Conservation (phyloP, 495 filamentous ascomycete genomes). For the Neurospora sp. region DNA sequence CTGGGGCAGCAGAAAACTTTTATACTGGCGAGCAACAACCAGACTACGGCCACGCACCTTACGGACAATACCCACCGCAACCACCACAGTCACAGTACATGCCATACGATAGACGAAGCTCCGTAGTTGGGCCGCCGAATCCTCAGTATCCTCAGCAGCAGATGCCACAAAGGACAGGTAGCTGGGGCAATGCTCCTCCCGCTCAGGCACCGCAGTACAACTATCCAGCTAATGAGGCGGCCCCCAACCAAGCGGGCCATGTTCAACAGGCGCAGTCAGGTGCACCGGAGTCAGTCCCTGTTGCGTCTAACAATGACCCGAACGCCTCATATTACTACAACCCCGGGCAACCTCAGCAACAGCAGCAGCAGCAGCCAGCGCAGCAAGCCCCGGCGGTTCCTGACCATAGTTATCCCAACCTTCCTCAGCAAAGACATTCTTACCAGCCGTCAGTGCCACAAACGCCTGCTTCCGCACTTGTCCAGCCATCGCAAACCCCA, state of each 20-base stretch:
- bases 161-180: slow-evolving; percentile 32
- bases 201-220: slow-evolving; percentile 22
- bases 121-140: slow-evolving; percentile 20
- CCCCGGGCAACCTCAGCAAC: slow-evolving; percentile 19
- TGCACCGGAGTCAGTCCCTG: slow-evolving; percentile 13
- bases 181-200: slow-evolving; percentile 31
- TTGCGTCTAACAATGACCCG: slow-evolving; percentile 29
- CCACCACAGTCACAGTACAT: slow-evolving; percentile 26
- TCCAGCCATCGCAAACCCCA: slow-evolving; percentile 31
- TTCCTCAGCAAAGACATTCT: slow-evolving; percentile 29
- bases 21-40: slow-evolving; percentile 58
- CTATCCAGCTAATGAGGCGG: slow-evolving; percentile 21
- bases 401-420: slow-evolving; percentile 32
- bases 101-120: slow-evolving; percentile 30
- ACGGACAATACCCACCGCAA: slow-evolving; percentile 25
- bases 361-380: slow-evolving; percentile 19
- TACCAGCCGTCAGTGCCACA: slow-evolving; percentile 33
- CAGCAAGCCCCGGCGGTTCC: slow-evolving; percentile 24
- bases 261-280: slow-evolving; percentile 23
- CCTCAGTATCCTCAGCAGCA: slow-evolving; percentile 40
- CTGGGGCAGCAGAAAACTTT: slow-evolving; percentile 61
- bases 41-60: slow-evolving; percentile 40
- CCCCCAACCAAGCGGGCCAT: slow-evolving; percentile 20
- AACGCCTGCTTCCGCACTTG: slow-evolving; percentile 27
- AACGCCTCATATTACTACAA: slow-evolving; percentile 42